phyloP scores from a whole-genome alignment of 495 filamentous ascomycete genomes.

The Apodospora peruviana region DNA sequence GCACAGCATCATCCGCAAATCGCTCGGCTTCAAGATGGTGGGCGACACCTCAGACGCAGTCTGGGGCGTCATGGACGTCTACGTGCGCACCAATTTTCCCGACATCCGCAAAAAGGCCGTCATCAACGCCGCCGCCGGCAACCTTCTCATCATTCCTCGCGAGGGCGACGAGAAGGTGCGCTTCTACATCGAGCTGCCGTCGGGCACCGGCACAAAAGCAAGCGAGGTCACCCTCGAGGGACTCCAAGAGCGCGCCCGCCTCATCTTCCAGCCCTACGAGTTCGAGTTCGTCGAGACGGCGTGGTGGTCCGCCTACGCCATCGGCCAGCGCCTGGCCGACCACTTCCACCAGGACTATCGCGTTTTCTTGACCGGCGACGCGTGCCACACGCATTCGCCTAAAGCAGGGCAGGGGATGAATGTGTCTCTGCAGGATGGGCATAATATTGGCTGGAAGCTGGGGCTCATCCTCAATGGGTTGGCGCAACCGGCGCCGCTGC shows the following conservation, averaged over 20 bases:
- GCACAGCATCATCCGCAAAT: conserved; percentile 60
- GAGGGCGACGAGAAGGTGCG: conserved; percentile 56
- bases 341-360: conserved; percentile 50
- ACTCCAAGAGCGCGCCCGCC: conserved; percentile 52
- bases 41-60: conserved; percentile 67
- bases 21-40: conserved; percentile 64
- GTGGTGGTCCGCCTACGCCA: conserved; percentile 62
- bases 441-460: conserved; percentile 80
- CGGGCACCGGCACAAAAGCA: conserved; percentile 22
- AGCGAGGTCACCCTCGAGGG: conserved; percentile 47
- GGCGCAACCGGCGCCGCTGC: conserved; percentile 40
- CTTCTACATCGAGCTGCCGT: conserved; percentile 57
- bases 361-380: conserved; percentile 65
- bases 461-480: conserved; percentile 56
- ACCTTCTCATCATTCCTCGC: conserved; percentile 58
- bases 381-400: conserved; percentile 66
- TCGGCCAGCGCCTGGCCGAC: conserved; percentile 57
- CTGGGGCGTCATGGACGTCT: conserved; percentile 77
- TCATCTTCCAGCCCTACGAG: conserved; percentile 50
- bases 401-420: conserved; percentile 77
- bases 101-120: conserved; percentile 58
- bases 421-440: conserved; percentile 46
- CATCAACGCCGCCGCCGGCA: conserved; percentile 50
- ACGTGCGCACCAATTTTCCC: conserved; percentile 70
- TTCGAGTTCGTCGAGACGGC: conserved; percentile 40